Conservation (phyloP, 1,284 basidiomycete genomes). For the Puccinia polysora region DNA sequence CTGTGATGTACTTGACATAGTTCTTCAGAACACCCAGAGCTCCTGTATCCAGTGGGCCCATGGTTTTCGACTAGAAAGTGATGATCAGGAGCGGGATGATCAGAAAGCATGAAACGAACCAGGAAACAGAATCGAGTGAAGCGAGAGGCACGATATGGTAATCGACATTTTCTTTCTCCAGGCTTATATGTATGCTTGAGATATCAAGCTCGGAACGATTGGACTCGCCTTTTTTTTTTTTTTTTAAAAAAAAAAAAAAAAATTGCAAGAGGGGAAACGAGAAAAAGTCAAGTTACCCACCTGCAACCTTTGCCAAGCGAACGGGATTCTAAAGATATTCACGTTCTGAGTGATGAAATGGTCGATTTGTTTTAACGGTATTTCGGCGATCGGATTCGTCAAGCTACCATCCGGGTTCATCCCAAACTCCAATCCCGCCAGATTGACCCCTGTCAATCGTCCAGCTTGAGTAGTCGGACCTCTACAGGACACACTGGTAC, state of each 20-base stretch:
- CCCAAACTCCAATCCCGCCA: conserved; percentile 31
- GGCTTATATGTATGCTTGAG: too few species aligned
- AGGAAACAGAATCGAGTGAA: not conserved
- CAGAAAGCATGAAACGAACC: not conserved
- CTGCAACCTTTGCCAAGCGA: conserved; percentile 22
- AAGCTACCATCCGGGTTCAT: not conserved
- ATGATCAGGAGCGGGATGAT: not conserved
- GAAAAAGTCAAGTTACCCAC: too few species aligned
- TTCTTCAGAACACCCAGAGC: not conserved
- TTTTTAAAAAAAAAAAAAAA: too few species aligned
- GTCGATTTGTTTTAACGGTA: conserved; percentile 6
- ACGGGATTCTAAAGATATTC: conserved; percentile 16
- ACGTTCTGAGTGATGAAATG: conserved; percentile 20
- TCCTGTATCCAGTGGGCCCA: conserved; percentile 3
- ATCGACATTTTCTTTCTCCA: too few species aligned
- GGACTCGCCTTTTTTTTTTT: not conserved
- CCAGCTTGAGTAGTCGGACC: not conserved
- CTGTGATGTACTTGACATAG: not conserved
- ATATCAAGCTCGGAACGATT: not conserved
- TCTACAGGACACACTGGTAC: not conserved
- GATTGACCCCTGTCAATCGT: conserved; percentile 23
- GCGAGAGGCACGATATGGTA: too few species aligned
- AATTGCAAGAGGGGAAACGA: too few species aligned
- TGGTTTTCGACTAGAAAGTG: conserved; percentile 13
- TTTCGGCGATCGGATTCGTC: not conserved